Evolutionary conservation across 768 basidiomycete genomes (phyloP).

Genomic region (Suillus alpinus): DNA sequence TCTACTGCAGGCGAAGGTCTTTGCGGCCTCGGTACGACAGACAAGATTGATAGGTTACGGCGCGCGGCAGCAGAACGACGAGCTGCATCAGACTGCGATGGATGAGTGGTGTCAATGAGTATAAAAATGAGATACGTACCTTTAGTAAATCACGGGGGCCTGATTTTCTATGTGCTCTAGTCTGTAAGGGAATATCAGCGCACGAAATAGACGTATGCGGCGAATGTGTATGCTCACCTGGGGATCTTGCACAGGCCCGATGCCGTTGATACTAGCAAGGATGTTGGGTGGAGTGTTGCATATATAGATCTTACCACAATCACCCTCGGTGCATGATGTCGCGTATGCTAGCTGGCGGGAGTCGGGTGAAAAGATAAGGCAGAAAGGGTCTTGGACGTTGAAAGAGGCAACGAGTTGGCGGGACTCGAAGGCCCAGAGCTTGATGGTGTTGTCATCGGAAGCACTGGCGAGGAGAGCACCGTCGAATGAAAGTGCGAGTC

Average conservation of each 20-base stretch:
- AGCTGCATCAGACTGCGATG: not conserved
- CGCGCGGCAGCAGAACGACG: not conserved
- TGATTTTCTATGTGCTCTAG: no score
- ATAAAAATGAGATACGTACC: no score
- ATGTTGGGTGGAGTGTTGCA: not conserved
- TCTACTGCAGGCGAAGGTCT: not conserved
- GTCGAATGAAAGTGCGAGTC: not conserved
- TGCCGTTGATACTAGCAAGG: not conserved
- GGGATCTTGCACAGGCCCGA: no score
- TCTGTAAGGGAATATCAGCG: no score
- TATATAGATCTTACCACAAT: not conserved
- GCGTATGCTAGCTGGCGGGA: not conserved
- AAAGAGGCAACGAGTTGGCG: not conserved
- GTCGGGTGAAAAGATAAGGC: not conserved
- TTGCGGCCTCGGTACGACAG: not conserved
- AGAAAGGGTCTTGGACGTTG: not conserved
- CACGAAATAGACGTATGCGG: no score
- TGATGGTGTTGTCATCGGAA: not conserved
- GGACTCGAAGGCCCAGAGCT: not conserved
- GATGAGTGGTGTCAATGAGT: not conserved
- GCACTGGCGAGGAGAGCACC: not conserved
- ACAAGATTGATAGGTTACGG: not conserved
- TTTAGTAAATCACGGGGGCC: no score
- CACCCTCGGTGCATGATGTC: no score
- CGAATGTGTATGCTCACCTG: no score